Evolutionary conservation across 345 rosid genomes (phyloP), one percentile per base, ranked within the genome.

Genomic region (Hypericum androsaemum): DNA sequence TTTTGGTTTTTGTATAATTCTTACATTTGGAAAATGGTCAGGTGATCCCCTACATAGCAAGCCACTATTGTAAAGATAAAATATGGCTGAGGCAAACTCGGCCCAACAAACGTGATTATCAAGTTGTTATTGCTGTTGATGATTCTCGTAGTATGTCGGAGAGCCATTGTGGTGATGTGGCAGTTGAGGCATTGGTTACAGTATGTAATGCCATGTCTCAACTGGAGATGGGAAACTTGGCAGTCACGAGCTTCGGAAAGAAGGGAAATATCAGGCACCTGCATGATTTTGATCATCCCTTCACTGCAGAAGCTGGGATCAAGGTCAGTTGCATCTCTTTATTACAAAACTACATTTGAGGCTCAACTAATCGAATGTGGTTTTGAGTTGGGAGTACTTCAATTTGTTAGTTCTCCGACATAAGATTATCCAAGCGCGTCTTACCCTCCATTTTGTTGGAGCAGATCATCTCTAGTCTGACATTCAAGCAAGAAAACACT

Each of bases 21-120:
- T 15, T 11, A 0, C 57, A 28, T 43, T 54, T 57, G 52, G n/a
- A 28, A 43, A 36, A 48, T 67, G 35, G 15, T 55, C 63, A 80
- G 90, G 83, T 92, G 44, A 88, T 92, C 52, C 88, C 96, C 1
- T 92, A 88, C 75, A 88, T 92, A 48, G 98, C 97, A 14, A 92
- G 98, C 64, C 86, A 92, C 53, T 92, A 83, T 63, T 74, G 94
- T 61, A 88, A 81, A 68, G 97, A 92, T 69, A 88, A 92, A 65
- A 92, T 92, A 56, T 92, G 97, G 98, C 61, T 85, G 63, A 76
- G 98, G 74, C 81, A 95, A 53, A 92, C 95, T 40, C 78, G 77
- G n/a, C 96, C 98, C 17, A 86, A 83, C 76, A 92, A 88, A 69
- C 95, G 95, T 43, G 95, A 92, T 59, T 92, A 88, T 72, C 98